Percentiles rank a stretch among this genome's conserved stretches.
Conservation (phyloP, 2,329 filamentous ascomycete species). For the Trichothecium sympodiale region DNA sequence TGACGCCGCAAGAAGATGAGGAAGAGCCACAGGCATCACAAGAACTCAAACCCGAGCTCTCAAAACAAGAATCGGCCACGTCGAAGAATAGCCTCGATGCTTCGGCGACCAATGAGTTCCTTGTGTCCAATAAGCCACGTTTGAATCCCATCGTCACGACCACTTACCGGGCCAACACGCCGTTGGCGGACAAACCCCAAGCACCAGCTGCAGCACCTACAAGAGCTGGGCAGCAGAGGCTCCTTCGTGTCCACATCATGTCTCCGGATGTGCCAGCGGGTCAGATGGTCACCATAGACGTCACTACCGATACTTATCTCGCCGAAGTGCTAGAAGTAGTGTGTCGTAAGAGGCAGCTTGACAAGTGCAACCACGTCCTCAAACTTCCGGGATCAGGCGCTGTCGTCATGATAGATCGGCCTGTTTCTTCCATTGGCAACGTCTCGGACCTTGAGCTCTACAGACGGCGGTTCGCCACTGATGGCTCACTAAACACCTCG, state of each 20-base stretch:
- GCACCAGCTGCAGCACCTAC: slow-evolving; percentile 31
- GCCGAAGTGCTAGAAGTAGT: slow-evolving; percentile 71
- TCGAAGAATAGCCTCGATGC: slow-evolving; percentile 15
- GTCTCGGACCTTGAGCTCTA: slow-evolving; percentile 66
- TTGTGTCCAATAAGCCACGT: slow-evolving; percentile 24
- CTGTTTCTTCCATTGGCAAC: slow-evolving; percentile 67
- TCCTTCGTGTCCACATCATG: slow-evolving; percentile 61
- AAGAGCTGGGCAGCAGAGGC: slow-evolving; percentile 54
- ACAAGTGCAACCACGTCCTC: slow-evolving; percentile 69
- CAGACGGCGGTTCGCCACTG: slow-evolving; percentile 63
- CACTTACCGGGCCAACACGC: slow-evolving; percentile 41
- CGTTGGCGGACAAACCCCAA: slow-evolving; percentile 46
- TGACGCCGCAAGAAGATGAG: slow-evolving; percentile 56
- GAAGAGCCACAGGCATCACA: slow-evolving; percentile 20
- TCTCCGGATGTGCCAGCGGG: slow-evolving; percentile 59
- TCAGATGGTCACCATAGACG: slow-evolving; percentile 63
- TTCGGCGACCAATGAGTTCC: slow-evolving; percentile 18
- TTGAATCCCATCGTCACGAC: slow-evolving; percentile 52
- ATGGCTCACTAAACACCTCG: slow-evolving; percentile 57
- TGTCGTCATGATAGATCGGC: slow-evolving; percentile 65
- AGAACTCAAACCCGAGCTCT: slow-evolving; percentile 7
- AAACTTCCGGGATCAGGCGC: slow-evolving; percentile 66
- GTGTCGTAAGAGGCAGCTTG: slow-evolving; percentile 65
- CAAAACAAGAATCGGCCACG: slow-evolving; percentile 1
- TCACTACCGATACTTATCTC: slow-evolving; percentile 74